Evolutionary conservation across 1,139 yeast species (phyloP).

Genomic region (Ashbya aceris): DNA sequence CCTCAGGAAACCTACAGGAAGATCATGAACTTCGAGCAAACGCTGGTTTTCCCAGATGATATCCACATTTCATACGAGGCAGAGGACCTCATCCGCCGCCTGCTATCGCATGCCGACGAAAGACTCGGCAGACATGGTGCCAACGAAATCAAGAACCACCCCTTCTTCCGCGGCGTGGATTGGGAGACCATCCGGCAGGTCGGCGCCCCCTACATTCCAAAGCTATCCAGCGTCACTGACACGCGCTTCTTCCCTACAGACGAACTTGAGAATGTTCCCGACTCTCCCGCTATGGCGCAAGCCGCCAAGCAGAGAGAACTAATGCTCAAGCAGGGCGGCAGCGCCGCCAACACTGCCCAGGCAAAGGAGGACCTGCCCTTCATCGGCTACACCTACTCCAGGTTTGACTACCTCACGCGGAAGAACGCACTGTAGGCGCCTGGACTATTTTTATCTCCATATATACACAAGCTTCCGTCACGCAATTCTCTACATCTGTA

Average conservation of each 20-base stretch:
- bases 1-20: conserved; percentile 97
- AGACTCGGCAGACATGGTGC: conserved; percentile 90
- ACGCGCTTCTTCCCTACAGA: conserved; percentile 98
- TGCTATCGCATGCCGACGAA: conserved; percentile 75
- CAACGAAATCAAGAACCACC: conserved; percentile 83
- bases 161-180: conserved; percentile 92
- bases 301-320: conserved; percentile 50
- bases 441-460: background rate
- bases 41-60: conserved; percentile 90
- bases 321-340: conserved; percentile 31
- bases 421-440: conserved; percentile 61
- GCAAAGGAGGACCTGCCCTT: conserved; percentile 86
- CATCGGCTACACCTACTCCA: conserved; percentile 90
- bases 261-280: conserved; percentile 91
- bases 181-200: conserved; percentile 91
- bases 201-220: conserved; percentile 90
- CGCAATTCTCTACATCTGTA: conserved; percentile 15
- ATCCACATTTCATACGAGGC: conserved; percentile 89
- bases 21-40: conserved; percentile 91
- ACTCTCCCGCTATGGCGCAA: conserved; percentile 72
- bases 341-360: conserved; percentile 30
- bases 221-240: conserved; percentile 79
- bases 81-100: conserved; percentile 78
- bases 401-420: conserved; percentile 85
- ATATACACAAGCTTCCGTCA: background rate